These are phyloP conservation scores for Xerocomellus amylosporus DNA, from an alignment of 768 basidiomycete species.

Conservation along the genomic window DNA sequence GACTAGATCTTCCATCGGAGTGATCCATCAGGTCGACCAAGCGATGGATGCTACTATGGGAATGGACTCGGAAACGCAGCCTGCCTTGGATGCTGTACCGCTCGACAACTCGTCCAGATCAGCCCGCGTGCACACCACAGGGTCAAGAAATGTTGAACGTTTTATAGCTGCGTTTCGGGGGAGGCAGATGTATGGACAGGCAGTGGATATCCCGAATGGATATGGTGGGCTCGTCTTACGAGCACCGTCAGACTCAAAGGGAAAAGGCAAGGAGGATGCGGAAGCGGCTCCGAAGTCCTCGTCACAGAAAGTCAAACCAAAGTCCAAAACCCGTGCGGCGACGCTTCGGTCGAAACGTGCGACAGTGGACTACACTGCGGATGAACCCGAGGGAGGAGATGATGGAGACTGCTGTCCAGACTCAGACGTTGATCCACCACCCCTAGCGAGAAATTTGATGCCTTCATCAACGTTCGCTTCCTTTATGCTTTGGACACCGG, in stretches of 20 bases:
- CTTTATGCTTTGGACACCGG: constrained; percentile 75
- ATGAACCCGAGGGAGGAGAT: constrained; percentile 23
- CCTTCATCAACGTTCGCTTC: constrained; percentile 58
- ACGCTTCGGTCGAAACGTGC: constrained; percentile 23
- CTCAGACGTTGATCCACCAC: background rate
- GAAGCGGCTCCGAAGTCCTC: background rate
- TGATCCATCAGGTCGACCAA: background rate
- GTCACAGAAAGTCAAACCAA: constrained; percentile 9
- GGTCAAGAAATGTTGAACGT: constrained; percentile 15
- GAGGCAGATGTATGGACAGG: constrained; percentile 65
- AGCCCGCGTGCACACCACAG: background rate
- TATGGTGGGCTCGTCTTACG: constrained; percentile 66
- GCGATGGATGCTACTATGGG: background rate
- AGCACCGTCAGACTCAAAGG: constrained; percentile 18
- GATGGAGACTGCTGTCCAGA: constrained; percentile 18
- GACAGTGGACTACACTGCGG: constrained; percentile 30
- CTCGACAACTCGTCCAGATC: background rate
- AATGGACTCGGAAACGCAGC: constrained; percentile 14
- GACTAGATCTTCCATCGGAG: background rate
- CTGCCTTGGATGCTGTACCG: background rate
- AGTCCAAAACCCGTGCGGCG: constrained; percentile 8
- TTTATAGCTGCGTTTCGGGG: constrained; percentile 70
- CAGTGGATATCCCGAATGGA: constrained; percentile 58
- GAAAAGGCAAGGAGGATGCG: constrained; percentile 13
- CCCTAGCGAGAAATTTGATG: constrained; percentile 36